phyloP scores from a whole-genome alignment of 352 stramenopile genomes.

The Hyaloperonospora brassicae region DNA sequence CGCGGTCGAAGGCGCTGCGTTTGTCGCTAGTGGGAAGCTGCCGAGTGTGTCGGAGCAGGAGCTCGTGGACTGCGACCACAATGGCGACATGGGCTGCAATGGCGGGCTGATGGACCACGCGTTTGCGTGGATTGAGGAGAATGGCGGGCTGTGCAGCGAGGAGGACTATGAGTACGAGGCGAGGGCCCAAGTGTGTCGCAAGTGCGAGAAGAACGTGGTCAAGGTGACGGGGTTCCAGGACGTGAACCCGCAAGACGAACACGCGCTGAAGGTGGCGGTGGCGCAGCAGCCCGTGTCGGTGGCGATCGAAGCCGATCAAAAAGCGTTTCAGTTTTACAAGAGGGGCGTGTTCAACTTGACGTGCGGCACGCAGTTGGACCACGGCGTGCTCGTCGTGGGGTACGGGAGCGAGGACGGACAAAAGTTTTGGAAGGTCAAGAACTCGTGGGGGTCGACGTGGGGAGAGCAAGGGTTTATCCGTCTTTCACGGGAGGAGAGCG shows the following conservation, averaged over 20 bases:
- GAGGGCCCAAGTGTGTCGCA: slow-evolving; percentile 60
- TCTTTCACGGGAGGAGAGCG: slow-evolving; percentile 72
- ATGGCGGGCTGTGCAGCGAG: slow-evolving; percentile 89
- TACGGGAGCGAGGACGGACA: slow-evolving; percentile 84
- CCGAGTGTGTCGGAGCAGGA: slow-evolving; percentile 95
- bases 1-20: slow-evolving; percentile 95
- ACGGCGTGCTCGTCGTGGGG: slow-evolving; percentile 90
- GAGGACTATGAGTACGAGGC: slow-evolving; percentile 93
- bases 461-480: slow-evolving; percentile 87
- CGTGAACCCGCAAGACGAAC: slow-evolving; percentile 63
- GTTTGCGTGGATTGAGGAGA: slow-evolving; percentile 91
- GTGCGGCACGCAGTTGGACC: slow-evolving; percentile 78
- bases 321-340: slow-evolving; percentile 77
- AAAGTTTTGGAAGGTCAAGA: slow-evolving; percentile 93
- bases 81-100: slow-evolving; percentile 93
- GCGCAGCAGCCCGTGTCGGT: slow-evolving; percentile 80
- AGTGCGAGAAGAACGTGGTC: slow-evolving; percentile 68
- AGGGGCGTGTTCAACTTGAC: slow-evolving; percentile 58
- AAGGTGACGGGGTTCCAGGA: slow-evolving; percentile 79
- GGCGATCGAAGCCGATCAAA: slow-evolving; percentile 78
- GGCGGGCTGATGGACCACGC: slow-evolving; percentile 97
- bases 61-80: slow-evolving; percentile 95
- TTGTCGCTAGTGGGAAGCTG: slow-evolving; percentile 88
- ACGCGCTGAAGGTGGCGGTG: slow-evolving; percentile 81
- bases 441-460: slow-evolving; percentile 88